These are phyloP conservation scores for Chytriomyces sp. DNA, from an alignment of 192 early-diverging fungal species.

Conservation along the genomic window DNA sequence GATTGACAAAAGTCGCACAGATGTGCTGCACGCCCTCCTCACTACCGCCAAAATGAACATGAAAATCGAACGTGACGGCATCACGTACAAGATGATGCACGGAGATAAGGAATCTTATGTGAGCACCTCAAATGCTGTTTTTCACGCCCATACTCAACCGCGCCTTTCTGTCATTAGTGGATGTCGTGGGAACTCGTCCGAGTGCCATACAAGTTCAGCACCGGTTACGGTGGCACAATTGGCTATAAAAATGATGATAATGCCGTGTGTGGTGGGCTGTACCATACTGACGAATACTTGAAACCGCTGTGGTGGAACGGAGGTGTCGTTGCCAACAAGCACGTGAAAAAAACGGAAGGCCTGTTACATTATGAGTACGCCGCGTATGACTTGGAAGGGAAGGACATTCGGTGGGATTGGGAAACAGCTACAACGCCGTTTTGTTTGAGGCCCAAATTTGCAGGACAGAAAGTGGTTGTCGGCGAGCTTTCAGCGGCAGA, in stretches of 20 bases:
- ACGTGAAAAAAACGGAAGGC: neutral
- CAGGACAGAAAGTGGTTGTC: slow-evolving; percentile 9
- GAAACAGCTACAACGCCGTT: slow-evolving; percentile 38
- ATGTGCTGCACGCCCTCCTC: slow-evolving; percentile 54
- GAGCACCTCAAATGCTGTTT: neutral
- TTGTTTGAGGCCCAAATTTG: slow-evolving; percentile 30
- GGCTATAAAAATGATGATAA: slow-evolving; percentile 44
- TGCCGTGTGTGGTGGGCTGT: slow-evolving; percentile 39
- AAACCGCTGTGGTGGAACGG: slow-evolving; percentile 50
- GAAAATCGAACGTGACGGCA: slow-evolving; percentile 23
- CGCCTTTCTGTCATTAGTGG: slow-evolving; percentile 34
- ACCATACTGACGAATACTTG: slow-evolving; percentile 36
- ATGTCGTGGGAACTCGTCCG: slow-evolving; percentile 63
- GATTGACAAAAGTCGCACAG: slow-evolving; percentile 59
- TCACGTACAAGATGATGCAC: slow-evolving; percentile 28
- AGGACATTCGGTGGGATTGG: slow-evolving; percentile 9
- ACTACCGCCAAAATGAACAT: slow-evolving; percentile 61
- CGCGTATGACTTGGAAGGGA: slow-evolving; percentile 15
- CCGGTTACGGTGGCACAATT: slow-evolving; percentile 59
- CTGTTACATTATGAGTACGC: slow-evolving; percentile 18
- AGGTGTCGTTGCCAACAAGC: slow-evolving; percentile 46
- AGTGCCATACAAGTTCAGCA: slow-evolving; percentile 60
- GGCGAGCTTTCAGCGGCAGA: slow-evolving; percentile 1
- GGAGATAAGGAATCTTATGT: slow-evolving; percentile 21
- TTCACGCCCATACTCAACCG: neutral